Evolutionary conservation across 495 filamentous ascomycete species (phyloP).

Genomic region (Penicillium manginii): DNA sequence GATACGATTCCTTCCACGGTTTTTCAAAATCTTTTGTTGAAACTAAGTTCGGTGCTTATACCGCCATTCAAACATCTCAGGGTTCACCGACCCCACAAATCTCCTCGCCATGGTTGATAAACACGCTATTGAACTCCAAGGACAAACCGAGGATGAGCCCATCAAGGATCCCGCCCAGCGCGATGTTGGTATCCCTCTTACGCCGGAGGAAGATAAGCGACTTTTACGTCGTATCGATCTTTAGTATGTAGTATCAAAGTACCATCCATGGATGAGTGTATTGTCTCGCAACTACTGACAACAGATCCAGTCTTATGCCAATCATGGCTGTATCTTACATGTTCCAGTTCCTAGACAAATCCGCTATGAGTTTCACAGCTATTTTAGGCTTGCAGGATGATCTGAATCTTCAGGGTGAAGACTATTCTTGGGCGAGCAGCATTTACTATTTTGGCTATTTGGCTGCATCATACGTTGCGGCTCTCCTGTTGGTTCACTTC

Average conservation of each 20-base stretch:
- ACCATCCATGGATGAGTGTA: too few relatives aligned
- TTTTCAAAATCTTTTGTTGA: neutral
- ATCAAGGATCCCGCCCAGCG: neutral
- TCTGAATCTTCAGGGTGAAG: neutral
- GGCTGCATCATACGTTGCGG: neutral
- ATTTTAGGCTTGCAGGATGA: neutral
- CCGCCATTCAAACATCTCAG: neutral
- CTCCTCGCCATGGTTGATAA: neutral
- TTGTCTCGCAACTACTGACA: neutral
- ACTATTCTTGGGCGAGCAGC: neutral
- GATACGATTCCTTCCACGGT: neutral
- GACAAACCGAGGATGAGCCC: neutral
- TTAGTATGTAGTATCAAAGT: neutral
- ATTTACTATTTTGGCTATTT: neutral
- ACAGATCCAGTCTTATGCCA: neutral
- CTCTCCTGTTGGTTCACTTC: neutral
- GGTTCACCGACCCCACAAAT: neutral
- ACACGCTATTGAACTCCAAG: neutral
- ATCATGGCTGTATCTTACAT: neutral
- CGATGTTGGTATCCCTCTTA: neutral
- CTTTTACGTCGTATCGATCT: neutral
- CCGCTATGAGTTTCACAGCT: neutral
- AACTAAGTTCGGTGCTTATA: neutral
- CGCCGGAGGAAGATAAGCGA: neutral
- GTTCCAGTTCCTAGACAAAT: neutral